Conservation (phyloP, 1,284 basidiomycete genomes). For the Phellinidium pouzarii region DNA sequence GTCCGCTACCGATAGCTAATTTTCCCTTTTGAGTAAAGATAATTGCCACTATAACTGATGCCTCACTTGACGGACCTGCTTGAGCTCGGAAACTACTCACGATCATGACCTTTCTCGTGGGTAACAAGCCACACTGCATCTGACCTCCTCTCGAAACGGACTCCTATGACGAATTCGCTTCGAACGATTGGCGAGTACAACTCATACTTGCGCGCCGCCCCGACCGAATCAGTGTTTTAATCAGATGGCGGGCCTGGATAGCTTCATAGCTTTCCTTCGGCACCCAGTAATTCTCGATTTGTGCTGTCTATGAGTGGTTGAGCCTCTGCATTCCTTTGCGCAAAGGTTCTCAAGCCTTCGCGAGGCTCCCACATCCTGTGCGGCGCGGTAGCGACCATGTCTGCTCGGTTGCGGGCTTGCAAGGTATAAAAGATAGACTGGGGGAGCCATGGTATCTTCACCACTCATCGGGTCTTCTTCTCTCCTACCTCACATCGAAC, state of each 20-base stretch:
- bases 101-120: not conserved
- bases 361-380: not conserved
- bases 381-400: too few species aligned
- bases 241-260: not conserved
- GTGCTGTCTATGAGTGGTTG: not conserved
- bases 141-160: not conserved
- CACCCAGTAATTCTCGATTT: not conserved
- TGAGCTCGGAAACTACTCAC: not conserved
- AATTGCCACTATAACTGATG: not conserved
- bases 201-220: not conserved
- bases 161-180: not conserved
- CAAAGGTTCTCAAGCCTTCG: not conserved
- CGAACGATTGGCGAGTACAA: not conserved
- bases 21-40: not conserved
- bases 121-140: not conserved
- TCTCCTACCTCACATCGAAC: not conserved
- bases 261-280: not conserved
- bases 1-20: too few species aligned
- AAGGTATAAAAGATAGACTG: not conserved
- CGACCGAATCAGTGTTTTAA: not conserved
- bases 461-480: conserved; percentile 9
- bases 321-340: not conserved
- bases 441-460: not conserved
- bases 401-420: not conserved
- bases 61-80: not conserved